A percentile compares a stretch with the other conserved stretches of the same genome.
Conservation (phyloP, 345 rosid species). For the Cardiospermum halicacabum region DNA sequence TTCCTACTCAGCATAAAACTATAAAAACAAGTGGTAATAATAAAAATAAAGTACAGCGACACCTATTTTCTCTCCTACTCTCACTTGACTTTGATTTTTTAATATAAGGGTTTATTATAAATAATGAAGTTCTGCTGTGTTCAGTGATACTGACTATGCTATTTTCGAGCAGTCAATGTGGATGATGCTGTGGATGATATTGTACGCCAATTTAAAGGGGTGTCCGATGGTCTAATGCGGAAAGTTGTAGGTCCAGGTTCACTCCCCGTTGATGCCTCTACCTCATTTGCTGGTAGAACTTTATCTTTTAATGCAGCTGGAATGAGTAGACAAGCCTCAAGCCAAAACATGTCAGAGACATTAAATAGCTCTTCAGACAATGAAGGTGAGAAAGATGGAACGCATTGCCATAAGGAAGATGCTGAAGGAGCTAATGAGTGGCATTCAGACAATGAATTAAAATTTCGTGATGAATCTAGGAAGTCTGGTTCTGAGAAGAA, state of each 20-base stretch:
- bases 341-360: constrained; percentile 49
- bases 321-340: constrained; percentile 29
- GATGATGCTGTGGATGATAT: constrained; percentile 98
- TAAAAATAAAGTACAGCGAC: too few species aligned
- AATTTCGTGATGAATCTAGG: constrained; percentile 39
- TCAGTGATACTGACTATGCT: not conserved
- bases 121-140: not conserved
- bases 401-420: constrained; percentile 39
- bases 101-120: not conserved
- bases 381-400: constrained; percentile 48
- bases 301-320: constrained; percentile 66
- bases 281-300: constrained; percentile 32
- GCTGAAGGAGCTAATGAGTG: constrained; percentile 46
- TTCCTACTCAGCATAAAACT: too few species aligned
- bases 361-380: constrained; percentile 59
- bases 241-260: constrained; percentile 64
- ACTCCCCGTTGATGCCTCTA: constrained; percentile 33
- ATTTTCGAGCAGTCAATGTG: constrained; percentile 63
- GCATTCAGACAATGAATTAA: constrained; percentile 84
- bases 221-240: constrained; percentile 83
- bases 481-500: constrained; percentile 26
- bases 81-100: not conserved
- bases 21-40: too few species aligned
- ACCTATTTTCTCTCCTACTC: not conserved
- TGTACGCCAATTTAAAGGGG: constrained; percentile 88